Conservation (phyloP, 2,329 filamentous ascomycete species). For the Fusarium bactridioides region DNA sequence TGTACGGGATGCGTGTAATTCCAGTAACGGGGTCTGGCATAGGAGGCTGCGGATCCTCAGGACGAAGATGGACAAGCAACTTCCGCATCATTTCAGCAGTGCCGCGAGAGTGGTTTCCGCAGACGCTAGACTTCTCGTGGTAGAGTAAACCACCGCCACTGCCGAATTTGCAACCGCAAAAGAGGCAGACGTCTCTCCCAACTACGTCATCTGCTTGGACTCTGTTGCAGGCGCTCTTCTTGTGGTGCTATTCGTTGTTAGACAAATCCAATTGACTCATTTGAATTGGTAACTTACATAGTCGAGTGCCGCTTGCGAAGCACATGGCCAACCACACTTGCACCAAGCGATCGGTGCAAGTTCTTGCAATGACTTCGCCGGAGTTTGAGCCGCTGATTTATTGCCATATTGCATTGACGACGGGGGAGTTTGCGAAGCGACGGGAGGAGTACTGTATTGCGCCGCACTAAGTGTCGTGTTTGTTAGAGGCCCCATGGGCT, state of each 20-base stretch:
- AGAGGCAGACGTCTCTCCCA: slow-evolving; percentile 50
- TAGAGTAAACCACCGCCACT: slow-evolving; percentile 53
- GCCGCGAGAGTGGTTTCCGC: slow-evolving; percentile 50
- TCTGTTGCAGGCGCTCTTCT: slow-evolving; percentile 40
- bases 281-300: slow-evolving; percentile 41
- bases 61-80: slow-evolving; percentile 15
- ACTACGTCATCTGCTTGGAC: slow-evolving; percentile 16
- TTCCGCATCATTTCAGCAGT: slow-evolving; percentile 17
- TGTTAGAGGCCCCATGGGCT: not conserved
- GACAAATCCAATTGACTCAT: not conserved
- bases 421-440: not conserved
- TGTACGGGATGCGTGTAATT: not conserved
- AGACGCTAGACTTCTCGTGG: slow-evolving; percentile 56
- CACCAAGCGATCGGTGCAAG: slow-evolving; percentile 40
- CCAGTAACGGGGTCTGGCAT: not conserved
- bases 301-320: slow-evolving; percentile 40
- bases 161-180: slow-evolving; percentile 56
- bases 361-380: not conserved
- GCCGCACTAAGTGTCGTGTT: not conserved
- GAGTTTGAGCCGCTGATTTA: not conserved
- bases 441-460: slow-evolving; percentile 2
- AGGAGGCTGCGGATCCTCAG: not conserved
- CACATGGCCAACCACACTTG: slow-evolving; percentile 48
- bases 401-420: not conserved
- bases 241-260: slow-evolving; percentile 41